phyloP scores from a whole-genome alignment of 2,329 filamentous ascomycete species.

The Penicillium sp. region DNA sequence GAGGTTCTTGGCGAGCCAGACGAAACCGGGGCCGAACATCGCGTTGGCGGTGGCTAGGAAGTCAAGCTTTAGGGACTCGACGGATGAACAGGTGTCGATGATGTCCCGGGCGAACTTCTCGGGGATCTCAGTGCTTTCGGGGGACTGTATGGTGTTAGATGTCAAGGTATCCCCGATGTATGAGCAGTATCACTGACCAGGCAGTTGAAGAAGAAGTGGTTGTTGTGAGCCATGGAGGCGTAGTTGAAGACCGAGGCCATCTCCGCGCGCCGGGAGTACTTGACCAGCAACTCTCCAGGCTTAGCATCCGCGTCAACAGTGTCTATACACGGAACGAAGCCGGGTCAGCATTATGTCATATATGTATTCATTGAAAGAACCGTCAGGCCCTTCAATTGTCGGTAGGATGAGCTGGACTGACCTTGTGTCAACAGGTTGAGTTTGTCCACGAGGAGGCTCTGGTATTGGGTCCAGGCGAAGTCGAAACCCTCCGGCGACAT shows the following conservation, averaged over 20 bases:
- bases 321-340: constrained; percentile 46
- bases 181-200: constrained; percentile 34
- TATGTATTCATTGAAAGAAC: background rate
- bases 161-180: background rate
- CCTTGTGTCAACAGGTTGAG: constrained; percentile 74
- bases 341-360: background rate
- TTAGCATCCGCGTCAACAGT: constrained; percentile 62
- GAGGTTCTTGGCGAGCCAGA: constrained; percentile 77
- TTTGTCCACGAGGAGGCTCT: constrained; percentile 69
- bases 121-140: constrained; percentile 54
- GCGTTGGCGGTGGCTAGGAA: constrained; percentile 76
- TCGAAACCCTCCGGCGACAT: constrained; percentile 69
- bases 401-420: constrained; percentile 40
- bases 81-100: constrained; percentile 70
- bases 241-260: constrained; percentile 87
- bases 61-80: constrained; percentile 77
- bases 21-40: constrained; percentile 97
- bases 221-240: constrained; percentile 95
- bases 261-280: constrained; percentile 74
- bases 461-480: constrained; percentile 81
- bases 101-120: constrained; percentile 59
- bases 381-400: background rate
- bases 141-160: constrained; percentile 30
- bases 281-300: constrained; percentile 67
- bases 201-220: constrained; percentile 57